Base-by-base conservation (phyloP, 768 basidiomycete species). In the Leucosporidium yakuticum region DNA sequence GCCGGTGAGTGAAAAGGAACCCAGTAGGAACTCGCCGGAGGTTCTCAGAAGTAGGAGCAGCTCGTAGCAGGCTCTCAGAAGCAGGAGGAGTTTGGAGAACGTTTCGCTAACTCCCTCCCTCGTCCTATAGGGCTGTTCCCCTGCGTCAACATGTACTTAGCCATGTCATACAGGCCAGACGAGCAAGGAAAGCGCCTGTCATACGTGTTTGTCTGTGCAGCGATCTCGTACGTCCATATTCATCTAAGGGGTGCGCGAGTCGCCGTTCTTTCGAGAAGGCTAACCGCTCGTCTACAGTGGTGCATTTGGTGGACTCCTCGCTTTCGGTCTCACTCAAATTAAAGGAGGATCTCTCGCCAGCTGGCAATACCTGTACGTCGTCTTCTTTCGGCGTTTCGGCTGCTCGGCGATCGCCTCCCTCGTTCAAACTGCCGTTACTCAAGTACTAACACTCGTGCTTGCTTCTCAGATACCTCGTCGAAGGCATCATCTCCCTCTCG, bases 401-500 rank as follows among this genome's bases (percentile, higher is more conserved):
- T 7, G 3, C 11, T 25, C 53, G 17, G 31, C n/a, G 31, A 11
- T 7, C 6, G 53, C 53, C 6, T 54, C 25, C 9, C 25, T 54
- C 53, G 53, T 11, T n/a, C n/a, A 12, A 53, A 29, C 6, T 17
- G 27, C 4, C 51, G 23, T 6, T 4, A 53, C 9, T 17, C 15
- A 5, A 5, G 9, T 53, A 15, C 51, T 29, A 9, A 23, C 51
- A 5, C 51, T 53, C 15, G 12, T 36, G 34, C 12, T 36, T 36
- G 34, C 39, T 44, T 15, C 14, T 7, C 53, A 54, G 53, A 19
- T 58, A 58, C 36, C 36, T 58, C 6, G 36, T 74, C 25, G 67
- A 68, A 44, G 67, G 67, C 4, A 25, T 64, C 4, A 68, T 68
- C 39, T 64, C 67, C 0, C 15, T 63, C 15, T 21, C 32, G 0